Base-by-base conservation (phyloP, 495 filamentous ascomycete genomes). In the Apiosordaria backusii region DNA sequence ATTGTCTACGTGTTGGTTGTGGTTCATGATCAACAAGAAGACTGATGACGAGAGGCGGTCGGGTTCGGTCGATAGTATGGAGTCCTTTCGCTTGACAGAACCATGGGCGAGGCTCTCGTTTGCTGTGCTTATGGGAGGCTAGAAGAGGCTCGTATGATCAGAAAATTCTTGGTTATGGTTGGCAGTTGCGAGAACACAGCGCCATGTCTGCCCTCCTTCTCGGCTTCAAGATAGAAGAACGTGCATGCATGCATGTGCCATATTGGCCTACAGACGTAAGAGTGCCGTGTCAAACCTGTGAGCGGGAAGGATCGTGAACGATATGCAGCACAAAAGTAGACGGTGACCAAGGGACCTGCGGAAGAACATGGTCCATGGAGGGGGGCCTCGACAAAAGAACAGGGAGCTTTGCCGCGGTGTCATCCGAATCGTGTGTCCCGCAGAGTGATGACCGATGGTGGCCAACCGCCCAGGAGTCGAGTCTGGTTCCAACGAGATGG, bases 381-480 rank as follows among this genome's bases (percentile, higher is more conserved):
- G 52, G 52, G 52, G 13, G 52, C 19, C 52, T 55, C n/a, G 52
- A 55, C 52, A 55, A 55, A 55, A 55, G 52, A 55, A 22, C 52
- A 55, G 52, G 52, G 52, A 55, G 19, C 52, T 55, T 55, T 55
- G 52, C 52, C 52, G 52, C 52, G 18, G 52, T 55, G 52, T 55
- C 19, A 55, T 55, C 19, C 19, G 52, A 55, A 10, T 61, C 25
- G 18, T 27, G 62, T 60, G 57, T 26, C 5, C 50, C 29, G 50
- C 57, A 57, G 50, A 45, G n/a, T 7, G 22, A 55, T 55, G 40
- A 16, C 7, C 58, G 5, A 18, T 19, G 40, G 55, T 64, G 27
- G 57, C 18, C 55, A 57, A 64, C 65, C 65, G 53, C 18, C 59
- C 23, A 25, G 27, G 66, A 58, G 16, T n/a, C 23, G n/a, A 52